These are phyloP conservation scores for Metschnikowia reukaufii DNA, from an alignment of 805 yeast species.

Conservation along the genomic window DNA sequence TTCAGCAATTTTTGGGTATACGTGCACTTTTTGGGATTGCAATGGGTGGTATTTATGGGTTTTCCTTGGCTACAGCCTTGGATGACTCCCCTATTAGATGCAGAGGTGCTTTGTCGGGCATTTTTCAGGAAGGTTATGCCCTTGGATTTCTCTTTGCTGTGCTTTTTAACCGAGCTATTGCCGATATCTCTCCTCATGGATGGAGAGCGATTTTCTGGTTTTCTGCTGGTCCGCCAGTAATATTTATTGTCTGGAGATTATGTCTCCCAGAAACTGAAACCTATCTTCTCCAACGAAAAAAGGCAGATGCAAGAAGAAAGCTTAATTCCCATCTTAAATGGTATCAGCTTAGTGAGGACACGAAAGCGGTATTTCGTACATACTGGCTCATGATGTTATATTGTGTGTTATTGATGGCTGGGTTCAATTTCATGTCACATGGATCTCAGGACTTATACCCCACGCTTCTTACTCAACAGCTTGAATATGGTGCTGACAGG, in stretches of 20 bases:
- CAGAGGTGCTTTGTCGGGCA: conserved; percentile 60
- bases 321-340: conserved; percentile 8
- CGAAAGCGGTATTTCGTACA: conserved; percentile 32
- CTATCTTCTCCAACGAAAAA: conserved; percentile 30
- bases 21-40: conserved; percentile 64
- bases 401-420: conserved; percentile 49
- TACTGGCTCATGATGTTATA: conserved; percentile 65
- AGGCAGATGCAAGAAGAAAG: conserved; percentile 10
- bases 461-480: conserved; percentile 37
- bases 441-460: conserved; percentile 45
- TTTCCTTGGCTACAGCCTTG: conserved; percentile 63
- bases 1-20: conserved; percentile 58
- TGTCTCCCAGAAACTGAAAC: conserved; percentile 59
- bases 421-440: conserved; percentile 43
- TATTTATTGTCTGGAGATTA: conserved; percentile 58
- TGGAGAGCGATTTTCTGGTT: conserved; percentile 74
- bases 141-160: conserved; percentile 68
- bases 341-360: conserved; percentile 13
- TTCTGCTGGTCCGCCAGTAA: conserved; percentile 64
- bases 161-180: conserved; percentile 60
- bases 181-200: conserved; percentile 44
- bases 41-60: conserved; percentile 73
- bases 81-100: conserved; percentile 62
- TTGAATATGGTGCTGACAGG: conserved; percentile 31
- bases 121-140: conserved; percentile 81